Base-by-base conservation (phyloP, 2,329 filamentous ascomycete genomes). In the Diplodia intermedia region DNA sequence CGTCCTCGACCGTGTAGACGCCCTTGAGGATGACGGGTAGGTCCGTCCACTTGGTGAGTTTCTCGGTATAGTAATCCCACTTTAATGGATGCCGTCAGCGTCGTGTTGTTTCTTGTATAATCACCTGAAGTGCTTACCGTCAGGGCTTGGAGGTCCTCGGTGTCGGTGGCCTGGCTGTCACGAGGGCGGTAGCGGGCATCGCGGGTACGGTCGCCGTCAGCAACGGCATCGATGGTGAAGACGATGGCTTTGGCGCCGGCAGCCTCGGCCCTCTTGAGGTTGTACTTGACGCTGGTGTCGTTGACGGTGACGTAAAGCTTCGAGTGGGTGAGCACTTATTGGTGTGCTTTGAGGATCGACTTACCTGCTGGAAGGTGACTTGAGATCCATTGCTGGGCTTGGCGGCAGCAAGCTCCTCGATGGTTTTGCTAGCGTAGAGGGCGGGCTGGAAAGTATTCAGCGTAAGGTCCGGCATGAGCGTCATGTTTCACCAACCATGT, bases 21-120 rank as follows among this genome's bases (percentile, higher is more conserved):
- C 79, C 79, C 71, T 81, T 81, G 65, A 75, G 77, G 11, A 81
- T 75, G 67, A 81, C 75, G 1, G 79, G 78, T 0, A 80, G 73
- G 2, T 70, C 71, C 0, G 79, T 81, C 71, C 78, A 75, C 69
- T 77, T 77, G 43, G 71, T 71, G 36, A 81, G 73, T 70, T 76
- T 69, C 23, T 75, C 36, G 14, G 38, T 73, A 72, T 76, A 77
- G 20, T 74, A 65, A 14, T 77, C 74, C 74, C 78, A 78, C 36
- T 60, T 53, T 26, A 3, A 15, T 36, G 7, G 31, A 8, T 5
- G 12, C 5, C 2, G 55, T 60, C 20, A 43, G 36, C 18, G 14
- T 57, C 6, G 29, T 18, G 29, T 20, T 23, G 36, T 3, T 29
- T 40, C 2, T 29, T 6, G 23, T 9, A 9, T n/a, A n/a, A n/a